Conservation (phyloP, 2,329 filamentous ascomycete species). For the Pseudogymnoascus sp. region DNA sequence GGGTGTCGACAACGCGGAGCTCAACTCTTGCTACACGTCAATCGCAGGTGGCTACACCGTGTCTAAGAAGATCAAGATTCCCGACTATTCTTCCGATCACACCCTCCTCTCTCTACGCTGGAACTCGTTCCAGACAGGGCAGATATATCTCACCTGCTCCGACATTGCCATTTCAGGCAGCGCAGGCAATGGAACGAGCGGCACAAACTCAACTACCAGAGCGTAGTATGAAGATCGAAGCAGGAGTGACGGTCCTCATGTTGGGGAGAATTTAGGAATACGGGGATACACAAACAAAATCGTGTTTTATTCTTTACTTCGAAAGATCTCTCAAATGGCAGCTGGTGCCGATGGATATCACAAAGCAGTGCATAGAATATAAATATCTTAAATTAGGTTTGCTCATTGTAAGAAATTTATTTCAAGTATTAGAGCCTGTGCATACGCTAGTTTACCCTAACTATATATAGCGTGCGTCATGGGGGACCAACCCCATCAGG, state of each 20-base stretch:
- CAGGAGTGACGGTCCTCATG: not conserved
- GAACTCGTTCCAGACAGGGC: constrained; percentile 48
- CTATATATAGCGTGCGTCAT: too few species aligned
- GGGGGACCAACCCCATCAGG: too few species aligned
- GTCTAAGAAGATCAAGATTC: constrained; percentile 34
- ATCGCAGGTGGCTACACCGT: constrained; percentile 48
- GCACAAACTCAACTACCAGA: not conserved
- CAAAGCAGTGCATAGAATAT: too few species aligned
- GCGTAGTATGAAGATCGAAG: not conserved
- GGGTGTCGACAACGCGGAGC: constrained; percentile 34
- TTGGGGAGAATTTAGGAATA: too few species aligned
- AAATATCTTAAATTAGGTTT: too few species aligned
- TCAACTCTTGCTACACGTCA: constrained; percentile 42
- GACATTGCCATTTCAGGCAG: constrained; percentile 39
- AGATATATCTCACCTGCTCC: constrained; percentile 47
- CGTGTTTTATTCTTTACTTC: too few species aligned
- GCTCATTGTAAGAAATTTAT: too few species aligned
- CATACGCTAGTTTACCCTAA: too few species aligned
- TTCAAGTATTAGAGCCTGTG: too few species aligned
- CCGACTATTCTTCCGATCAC: constrained; percentile 38
- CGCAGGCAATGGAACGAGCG: not conserved
- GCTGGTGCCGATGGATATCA: too few species aligned
- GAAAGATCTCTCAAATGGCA: too few species aligned
- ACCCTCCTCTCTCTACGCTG: constrained; percentile 46
- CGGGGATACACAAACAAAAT: too few species aligned